Evolutionary conservation across 139 green algal genomes (phyloP).

Genomic region (Tetradesmus obliquus): DNA sequence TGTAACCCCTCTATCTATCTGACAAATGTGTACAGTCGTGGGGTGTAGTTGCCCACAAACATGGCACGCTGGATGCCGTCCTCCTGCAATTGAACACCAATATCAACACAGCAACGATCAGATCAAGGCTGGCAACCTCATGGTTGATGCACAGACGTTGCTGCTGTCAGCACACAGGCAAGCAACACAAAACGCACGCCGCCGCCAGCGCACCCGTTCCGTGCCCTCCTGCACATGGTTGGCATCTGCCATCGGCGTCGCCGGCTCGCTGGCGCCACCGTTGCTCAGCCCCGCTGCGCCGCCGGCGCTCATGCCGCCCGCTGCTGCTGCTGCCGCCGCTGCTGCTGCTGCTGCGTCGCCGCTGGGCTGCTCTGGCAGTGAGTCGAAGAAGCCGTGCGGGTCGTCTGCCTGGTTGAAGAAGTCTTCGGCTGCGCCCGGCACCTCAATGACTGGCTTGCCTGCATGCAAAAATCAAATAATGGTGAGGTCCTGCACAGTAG

Average conservation of each 20-base stretch:
- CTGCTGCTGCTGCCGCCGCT: neutral
- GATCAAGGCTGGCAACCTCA: too few species aligned
- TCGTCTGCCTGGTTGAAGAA: constrained; percentile 70
- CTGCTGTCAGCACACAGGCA: too few species aligned
- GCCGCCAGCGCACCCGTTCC: neutral
- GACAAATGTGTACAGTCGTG: too few species aligned
- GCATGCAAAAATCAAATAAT: neutral
- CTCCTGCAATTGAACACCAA: constrained; percentile 62
- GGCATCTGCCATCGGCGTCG: constrained; percentile 36
- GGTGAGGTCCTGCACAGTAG: neutral
- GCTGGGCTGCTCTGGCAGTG: constrained; percentile 56
- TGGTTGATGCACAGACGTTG: too few species aligned
- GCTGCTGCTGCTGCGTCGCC: neutral
- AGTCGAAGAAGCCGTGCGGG: constrained; percentile 78
- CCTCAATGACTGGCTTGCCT: constrained; percentile 42
- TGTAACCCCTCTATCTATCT: too few species aligned
- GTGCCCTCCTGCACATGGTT: constrained; percentile 36
- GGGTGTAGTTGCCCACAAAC: constrained; percentile 90
- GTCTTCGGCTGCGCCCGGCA: constrained; percentile 45
- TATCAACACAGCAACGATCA: constrained; percentile 23
- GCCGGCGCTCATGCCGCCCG: neutral
- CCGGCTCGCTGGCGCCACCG: constrained; percentile 4
- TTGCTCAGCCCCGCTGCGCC: neutral
- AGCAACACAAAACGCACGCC: too few species aligned
- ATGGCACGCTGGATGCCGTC: constrained; percentile 86